Conservation (phyloP, 306 rosid genomes). For the Abrus precatorius region DNA sequence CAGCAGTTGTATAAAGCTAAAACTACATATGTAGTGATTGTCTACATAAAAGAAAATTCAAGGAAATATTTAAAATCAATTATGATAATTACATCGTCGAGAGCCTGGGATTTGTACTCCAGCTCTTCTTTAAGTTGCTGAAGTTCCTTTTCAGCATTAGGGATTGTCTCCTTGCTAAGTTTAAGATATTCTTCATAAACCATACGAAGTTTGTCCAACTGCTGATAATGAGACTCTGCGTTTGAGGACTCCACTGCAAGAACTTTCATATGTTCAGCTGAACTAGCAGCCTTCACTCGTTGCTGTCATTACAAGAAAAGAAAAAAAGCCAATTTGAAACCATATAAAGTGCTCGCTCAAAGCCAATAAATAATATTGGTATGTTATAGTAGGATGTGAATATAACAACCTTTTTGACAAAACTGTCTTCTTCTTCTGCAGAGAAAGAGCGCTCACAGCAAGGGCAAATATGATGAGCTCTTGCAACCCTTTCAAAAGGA, state of each 20-base stretch:
- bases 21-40: background rate
- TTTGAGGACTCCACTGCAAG: conserved; percentile 75
- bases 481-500: conserved; percentile 95
- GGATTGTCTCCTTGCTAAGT: conserved; percentile 79
- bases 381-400: conserved; percentile 41
- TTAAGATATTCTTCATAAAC: conserved; percentile 87
- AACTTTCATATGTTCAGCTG: conserved; percentile 84
- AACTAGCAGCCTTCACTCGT: conserved; percentile 83
- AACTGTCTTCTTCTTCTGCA: conserved; percentile 90
- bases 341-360: conserved; percentile 26
- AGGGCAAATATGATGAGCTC: conserved; percentile 92
- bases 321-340: conserved; percentile 45
- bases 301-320: conserved; percentile 71
- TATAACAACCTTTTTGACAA: conserved; percentile 84
- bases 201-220: conserved; percentile 88
- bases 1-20: conserved; percentile 21
- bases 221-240: conserved; percentile 83
- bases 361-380: conserved; percentile 24
- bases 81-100: conserved; percentile 78
- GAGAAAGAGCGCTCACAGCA: conserved; percentile 96
- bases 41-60: conserved; percentile 34
- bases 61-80: conserved; percentile 37
- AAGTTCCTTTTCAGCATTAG: conserved; percentile 79
- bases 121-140: conserved; percentile 69
- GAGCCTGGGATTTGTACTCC: conserved; percentile 76